phyloP scores from a whole-genome alignment of 2,329 filamentous ascomycete genomes.

The Colletotrichum sp. region DNA sequence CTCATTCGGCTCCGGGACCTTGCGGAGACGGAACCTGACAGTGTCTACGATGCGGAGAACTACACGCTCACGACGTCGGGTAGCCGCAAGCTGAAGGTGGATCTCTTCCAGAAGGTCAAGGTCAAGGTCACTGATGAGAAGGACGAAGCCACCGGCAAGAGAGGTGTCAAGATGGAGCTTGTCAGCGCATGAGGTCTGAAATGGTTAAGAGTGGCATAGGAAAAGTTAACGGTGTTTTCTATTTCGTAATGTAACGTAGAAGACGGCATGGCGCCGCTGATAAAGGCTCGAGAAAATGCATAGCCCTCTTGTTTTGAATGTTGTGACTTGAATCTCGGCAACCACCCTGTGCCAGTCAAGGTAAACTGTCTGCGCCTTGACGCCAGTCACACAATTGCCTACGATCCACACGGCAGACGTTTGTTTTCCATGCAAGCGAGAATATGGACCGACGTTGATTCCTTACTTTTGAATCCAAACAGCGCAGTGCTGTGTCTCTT shows the following conservation, averaged over 20 bases:
- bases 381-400: background rate
- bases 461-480: background rate
- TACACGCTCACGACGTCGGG: constrained; percentile 74
- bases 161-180: constrained; percentile 81
- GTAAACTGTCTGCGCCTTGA: background rate
- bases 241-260: background rate
- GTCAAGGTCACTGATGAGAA: constrained; percentile 92
- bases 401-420: background rate
- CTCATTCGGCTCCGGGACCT: constrained; percentile 87
- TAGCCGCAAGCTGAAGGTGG: constrained; percentile 64
- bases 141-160: constrained; percentile 95
- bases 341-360: background rate
- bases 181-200: constrained; percentile 38
- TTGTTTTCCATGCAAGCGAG: background rate
- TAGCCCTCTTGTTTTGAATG: background rate
- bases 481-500: background rate
- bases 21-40: constrained; percentile 77
- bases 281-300: background rate
- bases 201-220: background rate
- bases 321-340: background rate
- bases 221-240: background rate
- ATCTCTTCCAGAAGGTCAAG: constrained; percentile 90
- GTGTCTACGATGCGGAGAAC: constrained; percentile 83
- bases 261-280: background rate
- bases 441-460: background rate